Percentiles rank a stretch among this genome's conserved stretches.
Evolutionary conservation across 768 basidiomycete species (phyloP).

Genomic region (Lentinula detonsa): DNA sequence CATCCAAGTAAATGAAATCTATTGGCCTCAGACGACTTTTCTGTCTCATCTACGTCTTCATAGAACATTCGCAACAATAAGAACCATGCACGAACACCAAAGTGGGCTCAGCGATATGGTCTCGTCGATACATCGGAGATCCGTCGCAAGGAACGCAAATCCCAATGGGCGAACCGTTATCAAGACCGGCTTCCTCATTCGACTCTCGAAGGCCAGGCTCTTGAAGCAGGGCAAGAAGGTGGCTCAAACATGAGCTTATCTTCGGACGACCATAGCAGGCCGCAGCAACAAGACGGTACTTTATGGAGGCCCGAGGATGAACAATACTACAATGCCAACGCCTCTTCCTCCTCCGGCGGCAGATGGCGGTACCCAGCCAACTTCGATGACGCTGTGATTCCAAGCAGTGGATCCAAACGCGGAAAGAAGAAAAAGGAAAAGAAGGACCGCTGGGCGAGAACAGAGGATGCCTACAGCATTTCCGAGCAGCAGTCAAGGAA

Average conservation of each 20-base stretch:
- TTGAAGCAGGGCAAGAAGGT: conserved; percentile 76
- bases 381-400: conserved; percentile 57
- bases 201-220: conserved; percentile 60
- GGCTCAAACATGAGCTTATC: conserved; percentile 36
- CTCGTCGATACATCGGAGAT: conserved; percentile 79
- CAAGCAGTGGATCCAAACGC: conserved; percentile 26
- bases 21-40: not conserved
- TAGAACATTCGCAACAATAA: conserved; percentile 97
- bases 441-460: conserved; percentile 85
- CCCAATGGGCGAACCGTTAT: conserved; percentile 84
- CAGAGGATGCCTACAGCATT: conserved; percentile 74
- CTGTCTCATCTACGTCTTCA: not conserved
- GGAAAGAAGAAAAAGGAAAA: conserved; percentile 70
- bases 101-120: conserved; percentile 90
- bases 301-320: conserved; percentile 78
- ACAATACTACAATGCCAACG: conserved; percentile 52
- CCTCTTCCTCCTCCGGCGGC: conserved; percentile 33
- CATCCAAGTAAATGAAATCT: conserved; percentile 54
- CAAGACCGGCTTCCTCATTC: conserved; percentile 73
- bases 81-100: conserved; percentile 86
- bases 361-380: conserved; percentile 87
- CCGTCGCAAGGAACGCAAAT: conserved; percentile 71
- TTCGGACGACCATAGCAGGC: conserved; percentile 22
- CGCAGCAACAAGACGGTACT: conserved; percentile 41
- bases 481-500: conserved; percentile 37